Base-by-base conservation (phyloP, 2,329 filamentous ascomycete genomes). In the Aspergillus fructus region DNA sequence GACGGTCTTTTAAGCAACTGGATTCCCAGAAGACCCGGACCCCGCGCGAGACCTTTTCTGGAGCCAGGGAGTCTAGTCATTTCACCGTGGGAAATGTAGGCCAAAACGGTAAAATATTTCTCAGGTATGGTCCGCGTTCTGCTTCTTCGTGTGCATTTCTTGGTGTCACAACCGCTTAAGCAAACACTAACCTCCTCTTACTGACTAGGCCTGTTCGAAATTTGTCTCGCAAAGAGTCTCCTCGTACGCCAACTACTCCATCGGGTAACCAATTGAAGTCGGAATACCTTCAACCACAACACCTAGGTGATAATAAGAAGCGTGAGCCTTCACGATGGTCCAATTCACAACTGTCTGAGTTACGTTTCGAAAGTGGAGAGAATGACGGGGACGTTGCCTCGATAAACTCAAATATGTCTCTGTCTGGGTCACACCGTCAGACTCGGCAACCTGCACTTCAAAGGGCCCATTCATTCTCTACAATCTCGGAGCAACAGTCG, bases 61-160 rank as follows among this genome's bases (percentile, higher is more conserved):
- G 80, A 54, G 82, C 84, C 34, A 82, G 87, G 59, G 85, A 87
- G 70, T 87, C 86, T 49, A 83, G 88, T 54, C 86, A 90, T 67
- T 93, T 93, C 71, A 87, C 89, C 2, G 90, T 93, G 54, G 86
- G 88, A 50, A 93, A 92, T 72, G 89, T 93, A 59, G 89, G 89
- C 23, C 90, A 91, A 70, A 91, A 92, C 74, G 90, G 90, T 40
- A 86, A 87, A 70, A 90, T 93, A 73, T 93, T 91, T 74, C 72
- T 93, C 64, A 89, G 89, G 89, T 93, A 85, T 61, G 55, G 53
- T 62, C 53, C 47, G 55, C 59, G 56, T 53, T 55, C 43, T 37
- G 46, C 56, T 54, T 40, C 40, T n/a, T 40, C 33, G 17, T 19
- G 24, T 46, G 33, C 27, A 45, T 30, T 2, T n/a, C 46, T 43